Base-by-base conservation (phyloP, 768 basidiomycete species). In the Phlebiopsis gigantea region DNA sequence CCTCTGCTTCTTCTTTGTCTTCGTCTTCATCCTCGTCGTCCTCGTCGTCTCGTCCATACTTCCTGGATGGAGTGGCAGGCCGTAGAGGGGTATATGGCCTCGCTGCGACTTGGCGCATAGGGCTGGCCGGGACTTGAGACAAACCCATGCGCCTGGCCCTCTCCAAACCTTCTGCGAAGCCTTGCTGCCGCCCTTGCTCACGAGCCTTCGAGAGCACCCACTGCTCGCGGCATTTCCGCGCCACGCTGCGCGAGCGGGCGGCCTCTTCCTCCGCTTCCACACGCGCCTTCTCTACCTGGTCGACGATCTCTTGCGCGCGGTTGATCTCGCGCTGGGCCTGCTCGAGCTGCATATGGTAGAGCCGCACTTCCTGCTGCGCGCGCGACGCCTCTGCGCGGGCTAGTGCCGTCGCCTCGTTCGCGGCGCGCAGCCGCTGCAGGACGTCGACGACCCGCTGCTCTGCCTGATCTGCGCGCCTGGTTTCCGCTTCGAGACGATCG, bases 271-370 rank as follows among this genome's bases (percentile, higher is more conserved):
- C 87, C n/a, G 87, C 85, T 19, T 80, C 73, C 56, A 75, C 72
- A 45, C 83, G 72, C 61, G 83, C 77, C 39, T 68, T 72, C 62
- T 88, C 88, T 6, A 89, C 76, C 25, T 77, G 72, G 19, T 75
- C 72, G 34, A 89, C 73, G 22, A 86, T 73, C 34, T 78, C 76
- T 66, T 90, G 87, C 1, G 87, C 88, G 22, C 84, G 77, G 59
- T 72, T 73, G 49, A 90, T 84, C 67, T 90, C 87, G 56, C 77
- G 75, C 68, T 87, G 84, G 4, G 88, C 88, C 41, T 77, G 74
- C 19, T 85, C 79, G 6, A 87, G 74, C 43, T 85, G 81, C 43
- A 76, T 67, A 63, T 82, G 84, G 67, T 87, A 88, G 58, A 87
- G 65, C 60, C 79, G 77, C 46, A 72, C 72, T 66, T 86, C 84